Percentiles rank a stretch among this genome's conserved stretches.
Evolutionary conservation across 2,329 filamentous ascomycete genomes (phyloP).

Genomic region (Elsinoe ampelina): DNA sequence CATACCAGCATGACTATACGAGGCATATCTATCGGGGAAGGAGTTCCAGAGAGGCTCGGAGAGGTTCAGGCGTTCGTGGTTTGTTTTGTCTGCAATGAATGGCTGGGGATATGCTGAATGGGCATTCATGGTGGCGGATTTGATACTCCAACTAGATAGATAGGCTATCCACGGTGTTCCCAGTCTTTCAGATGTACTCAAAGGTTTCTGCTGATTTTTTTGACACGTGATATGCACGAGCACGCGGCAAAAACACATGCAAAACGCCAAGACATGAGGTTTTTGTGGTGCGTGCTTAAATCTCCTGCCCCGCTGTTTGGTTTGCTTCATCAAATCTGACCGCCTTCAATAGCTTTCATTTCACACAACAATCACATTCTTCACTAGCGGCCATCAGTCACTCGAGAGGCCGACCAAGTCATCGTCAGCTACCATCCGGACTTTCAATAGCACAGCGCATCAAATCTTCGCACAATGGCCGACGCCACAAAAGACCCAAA

Average conservation of each 20-base stretch:
- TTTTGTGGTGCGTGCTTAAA: constrained; percentile 2
- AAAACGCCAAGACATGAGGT: constrained; percentile 8
- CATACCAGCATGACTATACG: neutral
- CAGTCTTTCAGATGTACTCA: neutral
- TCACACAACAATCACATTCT: neutral
- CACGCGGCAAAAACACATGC: neutral
- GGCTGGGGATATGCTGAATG: neutral
- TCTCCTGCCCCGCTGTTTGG: constrained; percentile 7
- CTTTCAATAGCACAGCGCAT: neutral
- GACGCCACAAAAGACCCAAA: constrained; percentile 13
- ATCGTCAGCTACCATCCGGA: neutral
- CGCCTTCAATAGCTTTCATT: constrained; percentile 3
- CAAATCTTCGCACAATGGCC: constrained; percentile 4
- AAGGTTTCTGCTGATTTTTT: neutral
- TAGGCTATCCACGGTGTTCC: neutral
- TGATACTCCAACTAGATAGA: neutral
- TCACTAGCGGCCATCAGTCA: neutral
- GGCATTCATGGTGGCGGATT: neutral
- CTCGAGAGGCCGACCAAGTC: too few relatives aligned
- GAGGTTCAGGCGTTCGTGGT: neutral
- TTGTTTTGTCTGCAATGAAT: neutral
- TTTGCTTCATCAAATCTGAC: constrained; percentile 4
- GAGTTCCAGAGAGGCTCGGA: neutral
- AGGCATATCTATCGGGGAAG: neutral
- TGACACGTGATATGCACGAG: neutral